These are phyloP conservation scores for Daldinia vernicosa DNA, from an alignment of 495 filamentous ascomycete genomes.

Conservation along the genomic window DNA sequence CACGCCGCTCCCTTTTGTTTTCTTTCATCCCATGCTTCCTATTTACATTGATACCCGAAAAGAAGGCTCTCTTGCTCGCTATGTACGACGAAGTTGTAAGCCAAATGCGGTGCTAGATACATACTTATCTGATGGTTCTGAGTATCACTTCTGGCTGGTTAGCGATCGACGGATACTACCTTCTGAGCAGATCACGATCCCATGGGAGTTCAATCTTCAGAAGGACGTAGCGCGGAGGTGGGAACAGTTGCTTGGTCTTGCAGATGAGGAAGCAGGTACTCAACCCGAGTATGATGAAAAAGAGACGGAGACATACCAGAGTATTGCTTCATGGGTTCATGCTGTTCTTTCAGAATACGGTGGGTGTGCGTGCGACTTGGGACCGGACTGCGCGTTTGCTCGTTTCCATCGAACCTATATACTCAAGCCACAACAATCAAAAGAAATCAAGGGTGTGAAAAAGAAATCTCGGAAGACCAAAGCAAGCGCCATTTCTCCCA, in stretches of 20 bases:
- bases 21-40: slow-evolving; percentile 82
- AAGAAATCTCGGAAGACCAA: slow-evolving; percentile 68
- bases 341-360: slow-evolving; percentile 84
- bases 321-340: slow-evolving; percentile 65
- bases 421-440: slow-evolving; percentile 56
- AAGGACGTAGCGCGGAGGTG: slow-evolving; percentile 54
- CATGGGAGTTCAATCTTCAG: slow-evolving; percentile 64
- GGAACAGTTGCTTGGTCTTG: slow-evolving; percentile 60
- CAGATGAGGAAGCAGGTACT: slow-evolving; percentile 54
- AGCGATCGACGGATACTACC: slow-evolving; percentile 74
- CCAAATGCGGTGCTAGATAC: slow-evolving; percentile 86
- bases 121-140: slow-evolving; percentile 73
- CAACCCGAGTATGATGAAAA: slow-evolving; percentile 56
- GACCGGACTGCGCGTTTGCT: slow-evolving; percentile 71
- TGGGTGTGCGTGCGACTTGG: slow-evolving; percentile 81
- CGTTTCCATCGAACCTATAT: slow-evolving; percentile 75
- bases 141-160: slow-evolving; percentile 90
- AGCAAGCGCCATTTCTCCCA: slow-evolving; percentile 67
- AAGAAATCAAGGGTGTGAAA: slow-evolving; percentile 62
- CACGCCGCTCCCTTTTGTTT: slow-evolving; percentile 85
- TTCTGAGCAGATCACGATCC: slow-evolving; percentile 64
- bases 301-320: slow-evolving; percentile 56
- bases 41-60: slow-evolving; percentile 90
- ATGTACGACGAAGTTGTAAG: slow-evolving; percentile 85
- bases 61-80: slow-evolving; percentile 85